Percentiles rank a stretch among this genome's conserved stretches.
phyloP scores from a whole-genome alignment of 257 asterid genomes.

The Fraxinus americana region DNA sequence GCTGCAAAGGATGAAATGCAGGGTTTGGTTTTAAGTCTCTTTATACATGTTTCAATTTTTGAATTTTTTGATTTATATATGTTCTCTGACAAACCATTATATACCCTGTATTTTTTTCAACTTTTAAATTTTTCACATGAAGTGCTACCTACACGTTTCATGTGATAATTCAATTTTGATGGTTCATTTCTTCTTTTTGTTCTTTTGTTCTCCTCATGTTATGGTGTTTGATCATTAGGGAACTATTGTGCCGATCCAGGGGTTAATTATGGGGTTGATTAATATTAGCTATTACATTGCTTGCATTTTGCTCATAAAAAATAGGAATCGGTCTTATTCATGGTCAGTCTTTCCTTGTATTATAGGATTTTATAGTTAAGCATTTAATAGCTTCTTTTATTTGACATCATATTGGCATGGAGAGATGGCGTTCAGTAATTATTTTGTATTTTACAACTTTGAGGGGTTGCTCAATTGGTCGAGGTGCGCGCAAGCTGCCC shows the following conservation, averaged over 20 bases:
- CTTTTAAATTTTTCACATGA: not conserved
- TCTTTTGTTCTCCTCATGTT: not conserved
- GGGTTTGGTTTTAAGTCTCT: conserved; percentile 31
- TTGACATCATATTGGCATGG: not conserved
- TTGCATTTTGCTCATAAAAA: not conserved
- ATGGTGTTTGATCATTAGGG: not conserved
- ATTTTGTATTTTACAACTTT: not conserved
- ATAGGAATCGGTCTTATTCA: not conserved
- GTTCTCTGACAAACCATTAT: not conserved
- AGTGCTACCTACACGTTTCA: not conserved
- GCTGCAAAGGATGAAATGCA: conserved; percentile 66
- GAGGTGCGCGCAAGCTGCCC: no score
- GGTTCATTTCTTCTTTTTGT: not conserved
- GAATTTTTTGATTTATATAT: not conserved
- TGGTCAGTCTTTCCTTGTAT: not conserved
- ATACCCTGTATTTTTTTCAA: not conserved
- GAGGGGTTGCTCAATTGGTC: no score
- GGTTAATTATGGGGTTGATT: not conserved
- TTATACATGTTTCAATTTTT: not conserved
- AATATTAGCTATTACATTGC: not conserved
- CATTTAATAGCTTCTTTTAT: not conserved
- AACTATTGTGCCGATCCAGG: not conserved
- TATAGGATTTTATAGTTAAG: not conserved
- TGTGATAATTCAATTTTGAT: not conserved
- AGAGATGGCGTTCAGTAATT: not conserved